Percentiles rank a stretch among this genome's conserved stretches.
These are phyloP conservation scores for Malus sylvestris DNA, from an alignment of 306 rosid genomes.

Conservation along the genomic window DNA sequence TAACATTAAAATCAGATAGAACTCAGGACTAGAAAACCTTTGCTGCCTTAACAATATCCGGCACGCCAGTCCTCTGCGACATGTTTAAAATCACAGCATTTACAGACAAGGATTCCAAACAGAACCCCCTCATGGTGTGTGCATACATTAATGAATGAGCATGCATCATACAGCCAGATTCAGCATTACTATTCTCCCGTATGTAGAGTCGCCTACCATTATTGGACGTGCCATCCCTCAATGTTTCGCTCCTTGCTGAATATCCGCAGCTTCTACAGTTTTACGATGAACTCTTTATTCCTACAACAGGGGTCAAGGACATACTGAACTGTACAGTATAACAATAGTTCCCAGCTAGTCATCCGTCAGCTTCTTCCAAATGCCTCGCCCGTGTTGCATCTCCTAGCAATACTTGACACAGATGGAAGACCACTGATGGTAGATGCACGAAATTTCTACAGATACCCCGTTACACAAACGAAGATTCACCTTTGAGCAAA, in stretches of 20 bases:
- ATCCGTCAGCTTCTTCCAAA: slow-evolving; percentile 26
- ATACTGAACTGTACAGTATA: slow-evolving; percentile 36
- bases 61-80: slow-evolving; percentile 11
- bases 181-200: slow-evolving; percentile 12
- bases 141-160: slow-evolving; percentile 18
- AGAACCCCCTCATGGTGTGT: background rate
- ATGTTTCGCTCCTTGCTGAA: slow-evolving; percentile 22
- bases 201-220: slow-evolving; percentile 20
- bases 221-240: slow-evolving; percentile 21
- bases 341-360: slow-evolving; percentile 31
- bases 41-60: background rate
- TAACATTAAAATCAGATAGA: background rate
- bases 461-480: slow-evolving; percentile 3
- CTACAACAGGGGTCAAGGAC: slow-evolving; percentile 21
- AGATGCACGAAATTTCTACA: slow-evolving; percentile 26
- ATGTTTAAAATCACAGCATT: slow-evolving; percentile 24
- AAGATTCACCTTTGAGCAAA: slow-evolving; percentile 40
- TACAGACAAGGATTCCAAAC: slow-evolving; percentile 23
- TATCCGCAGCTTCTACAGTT: slow-evolving; percentile 4
- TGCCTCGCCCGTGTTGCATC: slow-evolving; percentile 25
- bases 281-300: slow-evolving; percentile 31
- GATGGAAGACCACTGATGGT: slow-evolving; percentile 15
- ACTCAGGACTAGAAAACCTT: background rate
- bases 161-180: slow-evolving; percentile 18
- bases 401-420: slow-evolving; percentile 13